Evolutionary conservation across 768 basidiomycete genomes (phyloP).

Genomic region (Mrakia hoshinonis): DNA sequence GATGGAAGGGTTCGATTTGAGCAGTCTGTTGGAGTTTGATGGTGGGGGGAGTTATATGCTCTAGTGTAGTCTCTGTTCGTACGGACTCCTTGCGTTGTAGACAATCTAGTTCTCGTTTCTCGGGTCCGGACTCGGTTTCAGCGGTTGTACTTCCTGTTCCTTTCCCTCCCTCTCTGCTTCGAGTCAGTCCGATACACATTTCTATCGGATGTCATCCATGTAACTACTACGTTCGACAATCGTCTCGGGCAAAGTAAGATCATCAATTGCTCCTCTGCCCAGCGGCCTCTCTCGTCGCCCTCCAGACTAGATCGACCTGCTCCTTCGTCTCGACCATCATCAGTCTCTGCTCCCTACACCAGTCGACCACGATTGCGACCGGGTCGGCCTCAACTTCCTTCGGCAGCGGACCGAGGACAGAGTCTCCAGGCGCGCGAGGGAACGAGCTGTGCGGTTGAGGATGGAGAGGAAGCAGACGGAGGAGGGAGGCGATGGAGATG

Average conservation of each 20-base stretch:
- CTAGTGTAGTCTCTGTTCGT: not conserved
- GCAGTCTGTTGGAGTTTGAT: constrained; percentile 9
- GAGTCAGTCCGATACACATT: not conserved
- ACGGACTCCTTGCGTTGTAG: no score
- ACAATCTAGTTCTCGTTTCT: no score
- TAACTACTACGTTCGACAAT: no score
- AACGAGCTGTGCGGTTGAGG: not conserved
- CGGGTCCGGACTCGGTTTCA: not conserved
- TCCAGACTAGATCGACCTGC: constrained; percentile 26
- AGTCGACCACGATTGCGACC: constrained; percentile 32
- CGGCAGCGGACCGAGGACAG: constrained; percentile 34
- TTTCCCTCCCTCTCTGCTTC: not conserved
- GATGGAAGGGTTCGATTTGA: constrained; percentile 7
- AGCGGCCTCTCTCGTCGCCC: not conserved
- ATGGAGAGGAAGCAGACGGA: constrained; percentile 21
- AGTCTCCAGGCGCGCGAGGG: constrained; percentile 22
- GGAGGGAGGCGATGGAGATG: constrained; percentile 39
- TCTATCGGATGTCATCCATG: no score
- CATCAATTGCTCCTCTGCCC: no score
- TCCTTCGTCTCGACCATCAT: constrained; percentile 27
- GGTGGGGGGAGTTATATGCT: not conserved
- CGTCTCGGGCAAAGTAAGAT: no score
- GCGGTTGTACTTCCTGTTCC: not conserved
- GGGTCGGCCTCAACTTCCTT: constrained; percentile 30
- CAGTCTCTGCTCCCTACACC: constrained; percentile 15